Percentiles rank a stretch among this genome's conserved stretches.
phyloP scores from a whole-genome alignment of 2,329 filamentous ascomycete species.

The Colletotrichum godetiae region DNA sequence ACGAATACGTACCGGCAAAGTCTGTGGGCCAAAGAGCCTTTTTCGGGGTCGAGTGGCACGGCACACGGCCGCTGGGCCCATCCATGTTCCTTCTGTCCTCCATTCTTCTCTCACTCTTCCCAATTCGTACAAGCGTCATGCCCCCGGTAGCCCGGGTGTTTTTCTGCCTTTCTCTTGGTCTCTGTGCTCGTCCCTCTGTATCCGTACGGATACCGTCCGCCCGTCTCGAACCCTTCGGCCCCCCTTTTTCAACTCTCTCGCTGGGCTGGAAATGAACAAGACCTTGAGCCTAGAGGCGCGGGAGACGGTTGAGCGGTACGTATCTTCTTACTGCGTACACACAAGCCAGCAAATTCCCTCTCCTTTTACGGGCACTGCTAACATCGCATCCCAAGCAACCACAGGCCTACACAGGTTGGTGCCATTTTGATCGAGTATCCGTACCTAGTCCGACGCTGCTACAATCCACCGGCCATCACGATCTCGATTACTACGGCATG shows the following conservation, averaged over 20 bases:
- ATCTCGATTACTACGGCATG: not conserved
- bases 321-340: not conserved
- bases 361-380: not conserved
- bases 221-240: conserved; percentile 9
- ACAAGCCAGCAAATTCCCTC: not conserved
- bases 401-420: not conserved
- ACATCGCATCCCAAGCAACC: not conserved
- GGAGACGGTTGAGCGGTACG: conserved; percentile 20
- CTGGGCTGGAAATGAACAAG: conserved; percentile 1
- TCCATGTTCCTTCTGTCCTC: conserved; percentile 25
- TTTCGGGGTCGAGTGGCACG: conserved; percentile 34
- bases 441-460: not conserved
- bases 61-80: conserved; percentile 27
- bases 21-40: conserved; percentile 32
- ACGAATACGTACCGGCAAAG: conserved; percentile 2
- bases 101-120: conserved; percentile 28
- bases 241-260: not conserved
- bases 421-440: not conserved
- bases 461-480: not conserved
- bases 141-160: conserved; percentile 31
- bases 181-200: conserved; percentile 6
- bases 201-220: conserved; percentile 8
- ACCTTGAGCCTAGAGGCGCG: not conserved
- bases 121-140: conserved; percentile 24
- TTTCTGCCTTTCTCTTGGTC: conserved; percentile 15